phyloP scores from a whole-genome alignment of 805 yeast species.

The Monosporozyma solicola region DNA sequence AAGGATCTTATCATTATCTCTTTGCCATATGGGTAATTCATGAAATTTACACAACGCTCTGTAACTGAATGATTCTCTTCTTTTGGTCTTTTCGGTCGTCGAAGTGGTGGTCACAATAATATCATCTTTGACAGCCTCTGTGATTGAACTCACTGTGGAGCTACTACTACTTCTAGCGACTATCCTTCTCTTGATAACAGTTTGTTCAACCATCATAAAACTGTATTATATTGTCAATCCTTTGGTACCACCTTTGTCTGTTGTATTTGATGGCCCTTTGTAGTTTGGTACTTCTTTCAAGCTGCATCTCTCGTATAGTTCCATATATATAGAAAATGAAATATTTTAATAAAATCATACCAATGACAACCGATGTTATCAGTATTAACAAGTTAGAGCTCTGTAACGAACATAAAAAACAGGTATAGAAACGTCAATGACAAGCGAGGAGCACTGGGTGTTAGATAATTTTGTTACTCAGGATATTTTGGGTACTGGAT shows the following conservation, averaged over 20 bases:
- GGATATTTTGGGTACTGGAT: slow-evolving; percentile 84
- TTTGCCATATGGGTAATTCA: slow-evolving; percentile 64
- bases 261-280: too few species aligned
- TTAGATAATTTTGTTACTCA: slow-evolving; percentile 72
- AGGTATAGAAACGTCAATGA: background rate
- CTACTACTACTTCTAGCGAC: background rate
- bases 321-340: too few species aligned
- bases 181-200: background rate
- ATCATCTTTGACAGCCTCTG: background rate
- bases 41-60: slow-evolving; percentile 30
- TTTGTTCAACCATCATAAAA: background rate
- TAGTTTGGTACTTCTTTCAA: too few species aligned
- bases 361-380: background rate
- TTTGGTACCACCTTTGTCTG: too few species aligned
- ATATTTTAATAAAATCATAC: too few species aligned
- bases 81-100: background rate
- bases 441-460: background rate
- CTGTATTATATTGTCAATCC: too few species aligned
- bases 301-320: too few species aligned
- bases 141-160: background rate
- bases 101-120: background rate
- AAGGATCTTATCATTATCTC: slow-evolving; percentile 58
- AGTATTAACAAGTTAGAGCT: background rate
- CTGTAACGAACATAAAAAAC: background rate
- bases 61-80: background rate